These are phyloP conservation scores for Penicillium pulvis DNA, from an alignment of 495 filamentous ascomycete genomes.

Conservation along the genomic window DNA sequence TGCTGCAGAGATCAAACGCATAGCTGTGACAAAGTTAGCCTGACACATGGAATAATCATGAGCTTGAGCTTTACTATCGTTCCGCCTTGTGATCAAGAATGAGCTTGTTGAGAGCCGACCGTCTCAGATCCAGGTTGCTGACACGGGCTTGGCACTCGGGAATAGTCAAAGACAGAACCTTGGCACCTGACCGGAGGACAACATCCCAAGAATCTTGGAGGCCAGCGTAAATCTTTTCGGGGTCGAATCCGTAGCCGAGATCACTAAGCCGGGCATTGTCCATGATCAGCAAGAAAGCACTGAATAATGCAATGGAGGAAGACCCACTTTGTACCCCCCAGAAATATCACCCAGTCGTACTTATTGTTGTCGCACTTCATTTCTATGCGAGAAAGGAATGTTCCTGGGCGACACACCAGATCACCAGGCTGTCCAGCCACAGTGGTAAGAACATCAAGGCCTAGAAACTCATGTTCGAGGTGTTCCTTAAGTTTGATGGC, in stretches of 20 bases:
- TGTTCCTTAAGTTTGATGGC: slow-evolving; percentile 30
- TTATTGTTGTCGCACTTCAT: slow-evolving; percentile 32
- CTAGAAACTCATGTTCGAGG: slow-evolving; percentile 20
- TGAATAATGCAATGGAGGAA: not conserved
- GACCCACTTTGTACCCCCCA: slow-evolving; percentile 62
- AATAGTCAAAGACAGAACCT: slow-evolving; percentile 62
- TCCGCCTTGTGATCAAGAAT: slow-evolving; percentile 49
- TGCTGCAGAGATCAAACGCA: slow-evolving; percentile 53
- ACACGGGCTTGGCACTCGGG: slow-evolving; percentile 48
- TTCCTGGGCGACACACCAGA: slow-evolving; percentile 41
- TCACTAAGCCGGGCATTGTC: slow-evolving; percentile 31
- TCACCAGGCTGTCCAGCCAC: slow-evolving; percentile 55
- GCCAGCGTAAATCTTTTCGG: slow-evolving; percentile 38
- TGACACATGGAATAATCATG: not conserved
- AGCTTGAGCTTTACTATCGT: slow-evolving; percentile 44
- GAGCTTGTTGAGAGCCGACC: slow-evolving; percentile 51
- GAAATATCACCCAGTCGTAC: slow-evolving; percentile 47
- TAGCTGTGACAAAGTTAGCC: slow-evolving; percentile 26
- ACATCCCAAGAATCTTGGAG: slow-evolving; percentile 51
- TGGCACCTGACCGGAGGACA: slow-evolving; percentile 45
- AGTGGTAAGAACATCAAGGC: slow-evolving; percentile 24
- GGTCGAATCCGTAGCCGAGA: slow-evolving; percentile 36
- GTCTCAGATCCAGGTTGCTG: slow-evolving; percentile 33
- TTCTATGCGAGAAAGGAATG: slow-evolving; percentile 49
- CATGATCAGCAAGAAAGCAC: slow-evolving; percentile 11